A percentile compares a stretch with the other conserved stretches of the same genome.
Conservation (phyloP, 495 filamentous ascomycete species). For the Geopyxis carbonaria region DNA sequence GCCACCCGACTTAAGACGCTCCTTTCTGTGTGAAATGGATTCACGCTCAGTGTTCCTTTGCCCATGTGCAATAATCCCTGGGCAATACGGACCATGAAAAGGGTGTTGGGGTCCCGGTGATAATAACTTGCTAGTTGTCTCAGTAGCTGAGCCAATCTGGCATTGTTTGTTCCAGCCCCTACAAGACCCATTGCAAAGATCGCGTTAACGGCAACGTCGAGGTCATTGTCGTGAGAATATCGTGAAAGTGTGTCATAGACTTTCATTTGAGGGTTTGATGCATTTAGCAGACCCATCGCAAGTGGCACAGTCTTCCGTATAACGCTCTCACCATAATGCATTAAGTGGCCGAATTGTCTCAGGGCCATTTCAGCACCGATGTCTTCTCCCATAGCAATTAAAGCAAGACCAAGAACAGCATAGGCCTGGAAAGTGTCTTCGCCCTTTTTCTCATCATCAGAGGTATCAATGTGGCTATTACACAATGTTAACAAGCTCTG, state of each 20-base stretch:
- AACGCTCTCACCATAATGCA: slow-evolving; percentile 97
- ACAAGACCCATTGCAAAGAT: slow-evolving; percentile 98
- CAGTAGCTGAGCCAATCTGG: slow-evolving; percentile 81
- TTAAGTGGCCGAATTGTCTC: slow-evolving; percentile 89
- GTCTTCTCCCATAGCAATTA: slow-evolving; percentile 97
- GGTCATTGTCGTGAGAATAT: slow-evolving; percentile 98
- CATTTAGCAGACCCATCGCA: slow-evolving; percentile 92
- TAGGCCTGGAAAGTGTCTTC: slow-evolving; percentile 91
- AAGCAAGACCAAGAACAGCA: slow-evolving; percentile 78
- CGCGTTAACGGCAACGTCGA: slow-evolving; percentile 93
- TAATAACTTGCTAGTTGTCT: slow-evolving; percentile 95
- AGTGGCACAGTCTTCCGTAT: slow-evolving; percentile 91
- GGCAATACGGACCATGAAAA: slow-evolving; percentile 98
- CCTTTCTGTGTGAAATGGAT: slow-evolving; percentile 95
- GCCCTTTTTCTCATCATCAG: slow-evolving; percentile 73
- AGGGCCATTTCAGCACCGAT: slow-evolving; percentile 98
- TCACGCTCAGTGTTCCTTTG: slow-evolving; percentile 89
- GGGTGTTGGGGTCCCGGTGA: slow-evolving; percentile 79
- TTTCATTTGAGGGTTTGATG: slow-evolving; percentile 99
- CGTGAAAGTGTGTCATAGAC: slow-evolving; percentile 97
- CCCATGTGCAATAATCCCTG: slow-evolving; percentile 97
- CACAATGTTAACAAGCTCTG: slow-evolving; percentile 94
- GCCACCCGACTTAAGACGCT: slow-evolving; percentile 86
- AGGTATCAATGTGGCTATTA: slow-evolving; percentile 91
- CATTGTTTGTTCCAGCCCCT: slow-evolving; percentile 96